phyloP scores from a whole-genome alignment of 345 rosid species.

The Bruguiera sexangula region DNA sequence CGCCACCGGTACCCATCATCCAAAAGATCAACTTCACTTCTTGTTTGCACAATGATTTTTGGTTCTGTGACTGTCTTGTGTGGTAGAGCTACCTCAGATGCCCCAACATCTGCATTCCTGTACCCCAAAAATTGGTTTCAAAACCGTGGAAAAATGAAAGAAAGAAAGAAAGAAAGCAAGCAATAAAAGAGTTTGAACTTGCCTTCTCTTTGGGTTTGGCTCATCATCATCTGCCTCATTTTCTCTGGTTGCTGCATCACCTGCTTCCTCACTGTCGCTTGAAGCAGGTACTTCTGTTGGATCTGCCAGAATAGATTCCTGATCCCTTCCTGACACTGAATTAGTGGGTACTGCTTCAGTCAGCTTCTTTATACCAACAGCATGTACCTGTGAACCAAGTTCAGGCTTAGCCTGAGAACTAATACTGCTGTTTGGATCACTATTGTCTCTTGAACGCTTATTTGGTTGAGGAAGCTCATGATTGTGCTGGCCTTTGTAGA shows the following conservation, averaged over 20 bases:
- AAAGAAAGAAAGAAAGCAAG: slow-evolving; percentile 9
- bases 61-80: slow-evolving; percentile 80
- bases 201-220: slow-evolving; percentile 74
- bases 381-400: slow-evolving; percentile 23
- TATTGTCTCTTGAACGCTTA: slow-evolving; percentile 56
- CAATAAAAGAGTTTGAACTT: slow-evolving; percentile 15
- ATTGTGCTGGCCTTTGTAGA: slow-evolving; percentile 90
- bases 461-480: slow-evolving; percentile 70
- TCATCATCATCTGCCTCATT: slow-evolving; percentile 49
- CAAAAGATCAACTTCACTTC: slow-evolving; percentile 95
- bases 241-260: slow-evolving; percentile 36
- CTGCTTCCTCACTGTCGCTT: slow-evolving; percentile 51
- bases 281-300: slow-evolving; percentile 31
- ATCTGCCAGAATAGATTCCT: slow-evolving; percentile 38
- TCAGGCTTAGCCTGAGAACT: slow-evolving; percentile 45
- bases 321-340: slow-evolving; percentile 35
- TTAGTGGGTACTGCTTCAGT: slow-evolving; percentile 25
- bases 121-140: slow-evolving; percentile 10
- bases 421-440: slow-evolving; percentile 32
- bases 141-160: background rate
- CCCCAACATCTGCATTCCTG: slow-evolving; percentile 49
- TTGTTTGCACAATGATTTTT: slow-evolving; percentile 86
- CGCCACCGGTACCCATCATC: slow-evolving; percentile 99
- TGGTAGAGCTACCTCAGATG: slow-evolving; percentile 44
- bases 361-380: slow-evolving; percentile 23